phyloP scores from a whole-genome alignment of 139 green algal species.

The Micractinium sp. region DNA sequence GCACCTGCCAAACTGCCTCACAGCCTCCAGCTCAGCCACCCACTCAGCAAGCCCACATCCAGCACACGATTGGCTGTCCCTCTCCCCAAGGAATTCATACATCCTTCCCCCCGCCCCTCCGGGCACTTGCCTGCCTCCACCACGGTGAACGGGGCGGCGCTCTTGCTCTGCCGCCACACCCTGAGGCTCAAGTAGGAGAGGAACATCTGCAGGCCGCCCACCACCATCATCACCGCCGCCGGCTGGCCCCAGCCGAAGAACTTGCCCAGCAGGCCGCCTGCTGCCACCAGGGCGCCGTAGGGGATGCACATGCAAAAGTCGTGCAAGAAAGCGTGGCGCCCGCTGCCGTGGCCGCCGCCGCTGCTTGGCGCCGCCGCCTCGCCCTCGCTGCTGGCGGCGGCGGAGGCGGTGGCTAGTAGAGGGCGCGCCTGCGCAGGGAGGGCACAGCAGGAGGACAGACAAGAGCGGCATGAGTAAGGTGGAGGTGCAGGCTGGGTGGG shows the following conservation, averaged over 20 bases:
- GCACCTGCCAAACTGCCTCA: no score
- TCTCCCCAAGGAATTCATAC: background rate
- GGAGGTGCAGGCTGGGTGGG: no score
- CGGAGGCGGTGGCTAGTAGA: background rate
- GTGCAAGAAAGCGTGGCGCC: constrained; percentile 69
- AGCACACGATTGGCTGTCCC: no score
- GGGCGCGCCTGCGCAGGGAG: background rate
- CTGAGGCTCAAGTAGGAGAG: constrained; percentile 35
- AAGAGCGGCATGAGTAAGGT: background rate
- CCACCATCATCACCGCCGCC: background rate
- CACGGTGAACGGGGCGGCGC: background rate
- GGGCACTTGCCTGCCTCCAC: constrained; percentile 16
- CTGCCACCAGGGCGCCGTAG: constrained; percentile 62
- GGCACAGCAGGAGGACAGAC: background rate
- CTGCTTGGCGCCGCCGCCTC: constrained; percentile 1
- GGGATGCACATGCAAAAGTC: constrained; percentile 91
- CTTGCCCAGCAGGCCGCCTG: constrained; percentile 53
- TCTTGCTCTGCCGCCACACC: constrained; percentile 14
- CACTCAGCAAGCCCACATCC: no score
- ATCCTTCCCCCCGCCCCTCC: background rate
- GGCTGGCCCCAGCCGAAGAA: constrained; percentile 16
- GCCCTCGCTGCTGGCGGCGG: background rate
- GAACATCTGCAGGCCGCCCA: constrained; percentile 14
- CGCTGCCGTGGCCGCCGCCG: constrained; percentile 1
- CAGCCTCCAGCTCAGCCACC: no score